These are phyloP conservation scores for Dryadomyces quercus-mongolicae DNA, from an alignment of 2,329 filamentous ascomycete species.

Conservation along the genomic window DNA sequence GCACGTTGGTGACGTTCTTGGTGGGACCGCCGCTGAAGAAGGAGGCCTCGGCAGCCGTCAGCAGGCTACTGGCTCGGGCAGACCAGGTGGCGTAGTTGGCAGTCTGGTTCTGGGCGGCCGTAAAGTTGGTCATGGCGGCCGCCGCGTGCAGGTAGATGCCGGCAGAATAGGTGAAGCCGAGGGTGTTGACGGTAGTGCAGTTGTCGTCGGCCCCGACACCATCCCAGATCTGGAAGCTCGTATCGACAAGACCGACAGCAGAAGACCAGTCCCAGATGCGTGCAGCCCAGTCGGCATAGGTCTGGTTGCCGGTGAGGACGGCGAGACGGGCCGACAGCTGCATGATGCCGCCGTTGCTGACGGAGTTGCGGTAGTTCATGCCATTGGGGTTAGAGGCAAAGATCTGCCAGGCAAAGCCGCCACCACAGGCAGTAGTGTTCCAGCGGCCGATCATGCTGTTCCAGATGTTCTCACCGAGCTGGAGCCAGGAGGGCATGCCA, in stretches of 20 bases:
- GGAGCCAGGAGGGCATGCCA: constrained; percentile 57
- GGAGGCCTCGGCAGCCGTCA: constrained; percentile 28
- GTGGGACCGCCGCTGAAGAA: constrained; percentile 19
- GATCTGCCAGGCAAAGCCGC: constrained; percentile 75
- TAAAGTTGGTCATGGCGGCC: constrained; percentile 51
- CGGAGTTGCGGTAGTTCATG: constrained; percentile 71
- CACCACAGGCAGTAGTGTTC: constrained; percentile 54
- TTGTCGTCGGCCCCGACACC: constrained; percentile 43
- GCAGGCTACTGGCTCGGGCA: constrained; percentile 35
- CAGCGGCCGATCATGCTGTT: constrained; percentile 58
- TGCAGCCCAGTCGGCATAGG: constrained; percentile 54
- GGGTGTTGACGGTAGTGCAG: constrained; percentile 38
- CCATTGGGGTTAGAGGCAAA: constrained; percentile 61
- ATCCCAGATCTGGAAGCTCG: constrained; percentile 45
- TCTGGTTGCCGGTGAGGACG: constrained; percentile 53
- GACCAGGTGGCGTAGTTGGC: constrained; percentile 33
- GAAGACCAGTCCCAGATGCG: constrained; percentile 56
- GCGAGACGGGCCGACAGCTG: constrained; percentile 67
- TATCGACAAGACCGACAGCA: constrained; percentile 43
- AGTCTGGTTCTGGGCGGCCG: constrained; percentile 18
- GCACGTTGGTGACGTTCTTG: constrained; percentile 41
- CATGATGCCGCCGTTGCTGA: constrained; percentile 75
- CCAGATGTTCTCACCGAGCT: constrained; percentile 60
- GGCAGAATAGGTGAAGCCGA: constrained; percentile 53
- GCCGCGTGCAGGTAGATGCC: constrained; percentile 56